These are phyloP conservation scores for Uromyces viciae-fabae DNA, from an alignment of 1,284 basidiomycete species.

Conservation along the genomic window DNA sequence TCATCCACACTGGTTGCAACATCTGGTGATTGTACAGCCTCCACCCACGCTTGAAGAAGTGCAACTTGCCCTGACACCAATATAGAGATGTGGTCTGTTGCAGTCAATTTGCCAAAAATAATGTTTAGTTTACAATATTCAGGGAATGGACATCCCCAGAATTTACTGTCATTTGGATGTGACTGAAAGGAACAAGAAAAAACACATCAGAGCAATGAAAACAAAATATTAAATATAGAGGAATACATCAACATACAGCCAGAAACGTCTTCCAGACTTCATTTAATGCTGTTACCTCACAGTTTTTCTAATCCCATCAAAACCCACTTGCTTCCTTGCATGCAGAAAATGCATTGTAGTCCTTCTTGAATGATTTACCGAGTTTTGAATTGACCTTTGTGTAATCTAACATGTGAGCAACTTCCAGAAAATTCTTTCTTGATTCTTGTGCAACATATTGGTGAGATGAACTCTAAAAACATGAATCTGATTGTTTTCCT, in stretches of 20 bases:
- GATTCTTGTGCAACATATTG: background rate
- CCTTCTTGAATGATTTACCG: background rate
- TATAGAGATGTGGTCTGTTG: background rate
- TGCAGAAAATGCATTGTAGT: background rate
- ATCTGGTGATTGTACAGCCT: too few relatives aligned
- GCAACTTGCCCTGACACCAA: too few relatives aligned
- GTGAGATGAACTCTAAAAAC: conserved; percentile 1
- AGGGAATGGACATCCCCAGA: background rate
- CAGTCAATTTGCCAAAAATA: background rate
- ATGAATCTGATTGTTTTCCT: background rate
- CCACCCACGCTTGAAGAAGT: too few relatives aligned
- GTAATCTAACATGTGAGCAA: background rate
- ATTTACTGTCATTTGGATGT: background rate
- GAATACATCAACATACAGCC: background rate
- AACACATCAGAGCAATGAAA: background rate
- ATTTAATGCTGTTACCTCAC: background rate
- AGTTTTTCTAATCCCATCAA: background rate
- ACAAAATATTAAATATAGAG: background rate
- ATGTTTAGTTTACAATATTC: background rate
- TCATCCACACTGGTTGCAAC: too few relatives aligned
- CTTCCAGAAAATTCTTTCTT: background rate
- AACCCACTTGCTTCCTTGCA: background rate
- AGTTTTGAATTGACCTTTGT: background rate
- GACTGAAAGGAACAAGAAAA: background rate
- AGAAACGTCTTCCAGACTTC: background rate